Evolutionary conservation across 1,284 basidiomycete genomes (phyloP), one percentile per base, ranked within the genome.

Genomic region (Stereum hirsutum): DNA sequence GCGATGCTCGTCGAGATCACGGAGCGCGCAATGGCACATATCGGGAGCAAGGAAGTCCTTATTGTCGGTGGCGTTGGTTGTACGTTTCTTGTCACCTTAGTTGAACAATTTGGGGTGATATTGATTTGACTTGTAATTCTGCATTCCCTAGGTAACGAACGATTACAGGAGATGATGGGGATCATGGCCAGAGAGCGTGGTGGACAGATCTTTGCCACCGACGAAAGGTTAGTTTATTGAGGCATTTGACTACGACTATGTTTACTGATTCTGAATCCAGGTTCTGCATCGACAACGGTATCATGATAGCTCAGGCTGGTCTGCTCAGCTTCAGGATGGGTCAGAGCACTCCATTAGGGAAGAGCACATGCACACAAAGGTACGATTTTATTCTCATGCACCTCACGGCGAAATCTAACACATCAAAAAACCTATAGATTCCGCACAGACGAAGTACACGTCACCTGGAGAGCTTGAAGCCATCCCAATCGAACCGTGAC

Each of bases 1-100:
- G 89, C 95, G 0, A 99, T 99, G 96, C 73, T 99, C 3, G 96
- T 99, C 17, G 96, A 99, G 65, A 99, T 97, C 47, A 99, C 96
- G 0, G 96, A 99, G 62, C 75, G 96, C 34, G 96, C 96, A 1
- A 98, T 99, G 95, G 96, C 96, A 17, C 96, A 99, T 62, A 94
- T 98, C 21, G 91, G 90, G 3, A 93, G 89, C 52, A 89, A 79
- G 56, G 95, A 99, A 57, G 95, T 98, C 0, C 75, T 99, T 34
- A 95, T 99, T 46, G 96, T 99, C 10, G 96, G 96, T 3, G 96
- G 96, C 32, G 96, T 99, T 12, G 96, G 96, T n/a, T 93, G 93
- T 92, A 59, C 67, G 89, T 75, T 20, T 20, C 23, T 25, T 34
- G 17, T 26, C 28, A 11, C 8, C 32, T 24, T 35, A 11, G 12